Base-by-base conservation (phyloP, 352 stramenopile genomes). In the Globisporangium rhizosaccharum region DNA sequence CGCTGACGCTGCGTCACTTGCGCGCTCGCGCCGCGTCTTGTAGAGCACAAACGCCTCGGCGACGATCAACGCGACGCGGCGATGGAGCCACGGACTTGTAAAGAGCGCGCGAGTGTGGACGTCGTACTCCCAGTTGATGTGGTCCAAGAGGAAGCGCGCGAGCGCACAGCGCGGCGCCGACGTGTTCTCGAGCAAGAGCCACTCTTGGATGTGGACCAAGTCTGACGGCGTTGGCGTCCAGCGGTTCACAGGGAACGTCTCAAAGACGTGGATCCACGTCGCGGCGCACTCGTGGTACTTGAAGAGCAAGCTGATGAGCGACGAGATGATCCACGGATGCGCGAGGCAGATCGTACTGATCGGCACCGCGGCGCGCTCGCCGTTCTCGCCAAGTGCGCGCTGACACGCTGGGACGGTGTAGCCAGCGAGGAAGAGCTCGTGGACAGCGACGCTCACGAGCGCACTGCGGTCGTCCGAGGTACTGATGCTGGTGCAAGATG, bases 121-220 rank as follows among this genome's bases (percentile, higher is more conserved):
- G 51, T 91, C 79, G 14, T 82, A 89, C 55, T 92, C 83, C 85
- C 85, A 95, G 70, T 93, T 93, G 50, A 95, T 89, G 23, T 77
- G 72, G 44, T 95, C 85, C 9, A 95, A 55, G 14, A 95, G 64
- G 54, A 92, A 92, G 11, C 85, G 68, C 41, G 83, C 85, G 14
- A 95, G 58, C 3, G 66, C 71, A 60, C 75, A 87, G 17, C 84
- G 77, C 30, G 79, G 71, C 25, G 83, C 68, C 0, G 54, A 61
- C 12, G 82, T 81, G 56, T 95, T 83, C 36, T 92, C 80, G n/a
- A 93, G 65, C 30, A 90, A 55, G 10, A 95, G 50, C 85, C 85
- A 95, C 53, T 90, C 79, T 58, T 95, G 83, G 15, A 95, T 63
- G 56, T 80, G 87, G 1, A 70, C 47, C 53, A 95, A 59, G 63